These are phyloP conservation scores for Colletotrichum kahawae DNA, from an alignment of 2,329 filamentous ascomycete species.

Conservation along the genomic window DNA sequence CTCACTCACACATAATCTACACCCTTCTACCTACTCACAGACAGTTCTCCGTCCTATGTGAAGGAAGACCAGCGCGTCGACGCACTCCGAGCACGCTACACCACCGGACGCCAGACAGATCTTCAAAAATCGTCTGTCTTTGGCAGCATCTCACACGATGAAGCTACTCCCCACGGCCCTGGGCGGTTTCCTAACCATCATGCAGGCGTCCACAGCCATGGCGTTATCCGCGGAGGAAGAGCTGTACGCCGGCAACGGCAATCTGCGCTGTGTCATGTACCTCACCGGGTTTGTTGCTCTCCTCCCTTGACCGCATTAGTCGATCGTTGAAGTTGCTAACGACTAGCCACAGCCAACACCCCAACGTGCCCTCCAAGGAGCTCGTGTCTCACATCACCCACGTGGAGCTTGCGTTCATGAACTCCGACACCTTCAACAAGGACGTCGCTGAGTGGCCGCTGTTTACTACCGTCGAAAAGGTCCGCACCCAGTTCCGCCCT, in stretches of 20 bases:
- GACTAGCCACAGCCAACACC: conserved; percentile 48
- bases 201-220: conserved; percentile 9
- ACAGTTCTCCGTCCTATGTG: background rate
- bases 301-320: background rate
- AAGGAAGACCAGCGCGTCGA: background rate
- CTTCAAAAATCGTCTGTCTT: background rate
- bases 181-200: background rate
- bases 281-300: conserved; percentile 49
- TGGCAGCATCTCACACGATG: background rate
- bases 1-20: background rate
- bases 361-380: conserved; percentile 40
- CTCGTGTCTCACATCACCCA: conserved; percentile 56
- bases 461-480: conserved; percentile 54
- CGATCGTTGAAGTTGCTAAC: background rate
- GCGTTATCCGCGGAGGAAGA: background rate
- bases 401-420: conserved; percentile 64
- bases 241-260: background rate
- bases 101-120: background rate
- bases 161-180: background rate
- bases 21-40: background rate
- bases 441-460: conserved; percentile 50
- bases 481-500: conserved; percentile 51
- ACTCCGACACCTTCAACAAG: conserved; percentile 55
- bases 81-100: background rate
- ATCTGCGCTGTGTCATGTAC: conserved; percentile 49